Evolutionary conservation across 1,284 basidiomycete species (phyloP).

Genomic region (Irpex lacteus): DNA sequence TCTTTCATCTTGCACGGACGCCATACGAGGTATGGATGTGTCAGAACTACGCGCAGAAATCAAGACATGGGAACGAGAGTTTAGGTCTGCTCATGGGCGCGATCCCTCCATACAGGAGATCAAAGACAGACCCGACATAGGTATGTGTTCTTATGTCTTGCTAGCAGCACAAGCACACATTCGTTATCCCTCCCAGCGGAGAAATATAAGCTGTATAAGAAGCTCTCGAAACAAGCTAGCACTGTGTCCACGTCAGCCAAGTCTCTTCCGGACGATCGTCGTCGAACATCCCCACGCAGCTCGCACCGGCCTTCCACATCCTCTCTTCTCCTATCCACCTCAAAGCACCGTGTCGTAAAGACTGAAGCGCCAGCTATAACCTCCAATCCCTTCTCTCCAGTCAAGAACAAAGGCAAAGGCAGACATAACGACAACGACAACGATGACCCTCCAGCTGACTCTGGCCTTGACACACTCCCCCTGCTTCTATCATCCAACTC

Average conservation of each 20-base stretch:
- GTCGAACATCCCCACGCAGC: conserved; percentile 36
- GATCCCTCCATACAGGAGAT: conserved; percentile 80
- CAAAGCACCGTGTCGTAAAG: conserved; percentile 48
- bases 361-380: conserved; percentile 46
- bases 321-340: conserved; percentile 30
- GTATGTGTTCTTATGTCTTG: conserved; percentile 42
- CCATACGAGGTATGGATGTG: conserved; percentile 37
- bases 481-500: conserved; percentile 18
- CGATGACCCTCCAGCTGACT: conserved; percentile 2
- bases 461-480: conserved; percentile 14
- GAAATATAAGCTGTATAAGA: conserved; percentile 84
- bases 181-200: conserved; percentile 47
- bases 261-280: conserved; percentile 18
- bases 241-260: conserved; percentile 14
- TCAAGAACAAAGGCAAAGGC: conserved; percentile 50
- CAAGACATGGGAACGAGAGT: conserved; percentile 81
- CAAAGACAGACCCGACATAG: conserved; percentile 63
- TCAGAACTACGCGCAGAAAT: conserved; percentile 67
- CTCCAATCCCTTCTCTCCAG: conserved; percentile 77
- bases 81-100: conserved; percentile 57
- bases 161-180: conserved; percentile 21
- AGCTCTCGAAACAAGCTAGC: conserved; percentile 48
- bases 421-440: conserved; percentile 3
- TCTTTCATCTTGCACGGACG: not conserved
- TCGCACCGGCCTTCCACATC: conserved; percentile 32